phyloP scores from a whole-genome alignment of 352 stramenopile genomes.

The Aphanomyces stellatus region DNA sequence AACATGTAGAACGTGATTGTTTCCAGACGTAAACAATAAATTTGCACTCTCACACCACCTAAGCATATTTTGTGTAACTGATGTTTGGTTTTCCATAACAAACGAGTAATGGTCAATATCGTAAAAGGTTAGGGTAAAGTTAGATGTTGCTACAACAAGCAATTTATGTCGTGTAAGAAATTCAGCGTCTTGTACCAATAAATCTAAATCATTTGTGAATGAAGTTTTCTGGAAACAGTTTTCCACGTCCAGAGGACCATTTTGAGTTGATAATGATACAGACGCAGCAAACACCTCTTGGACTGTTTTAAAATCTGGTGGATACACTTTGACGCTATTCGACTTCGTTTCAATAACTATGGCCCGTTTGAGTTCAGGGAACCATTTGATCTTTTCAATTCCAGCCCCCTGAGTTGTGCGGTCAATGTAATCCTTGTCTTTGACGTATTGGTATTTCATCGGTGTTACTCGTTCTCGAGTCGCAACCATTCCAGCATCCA shows the following conservation, averaged over 20 bases:
- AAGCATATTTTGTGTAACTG: constrained; percentile 47
- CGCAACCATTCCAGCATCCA: constrained; percentile 76
- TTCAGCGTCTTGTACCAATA: constrained; percentile 59
- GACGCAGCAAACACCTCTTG: constrained; percentile 2
- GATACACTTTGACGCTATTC: constrained; percentile 63
- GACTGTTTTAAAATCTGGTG: constrained; percentile 4
- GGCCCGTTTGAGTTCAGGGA: constrained; percentile 44
- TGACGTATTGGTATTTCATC: constrained; percentile 69
- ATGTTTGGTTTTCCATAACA: constrained; percentile 27
- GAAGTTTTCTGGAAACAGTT: neutral
- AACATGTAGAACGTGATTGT: constrained; percentile 59
- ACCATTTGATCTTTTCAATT: constrained; percentile 70
- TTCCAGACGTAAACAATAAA: constrained; percentile 49
- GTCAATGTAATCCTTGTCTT: constrained; percentile 41
- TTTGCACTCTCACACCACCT: constrained; percentile 50
- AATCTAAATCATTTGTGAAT: constrained; percentile 4
- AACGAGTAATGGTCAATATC: constrained; percentile 50
- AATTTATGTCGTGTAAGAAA: constrained; percentile 54
- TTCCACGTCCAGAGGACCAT: neutral
- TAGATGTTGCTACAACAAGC: constrained; percentile 57
- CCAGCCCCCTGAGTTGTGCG: constrained; percentile 47
- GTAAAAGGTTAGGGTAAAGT: constrained; percentile 80
- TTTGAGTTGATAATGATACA: neutral
- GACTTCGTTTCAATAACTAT: constrained; percentile 57
- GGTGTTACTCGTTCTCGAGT: constrained; percentile 33